Conservation (phyloP, 2,329 filamentous ascomycete species). For the Dactylellina leptospora region DNA sequence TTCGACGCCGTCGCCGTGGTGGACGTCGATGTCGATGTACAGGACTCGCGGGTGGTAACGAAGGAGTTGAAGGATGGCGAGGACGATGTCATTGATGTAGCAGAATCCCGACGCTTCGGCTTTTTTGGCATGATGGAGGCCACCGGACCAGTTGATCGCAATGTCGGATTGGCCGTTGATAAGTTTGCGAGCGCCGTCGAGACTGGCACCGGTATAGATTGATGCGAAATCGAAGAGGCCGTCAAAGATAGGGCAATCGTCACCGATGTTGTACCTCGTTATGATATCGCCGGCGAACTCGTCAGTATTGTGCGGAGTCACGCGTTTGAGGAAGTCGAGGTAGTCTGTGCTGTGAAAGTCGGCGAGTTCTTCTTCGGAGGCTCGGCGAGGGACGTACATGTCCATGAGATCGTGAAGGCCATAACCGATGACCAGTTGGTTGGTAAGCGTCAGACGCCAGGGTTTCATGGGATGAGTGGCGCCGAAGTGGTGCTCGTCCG, state of each 20-base stretch:
- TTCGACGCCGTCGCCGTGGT: constrained; percentile 74
- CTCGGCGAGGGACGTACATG: constrained; percentile 82
- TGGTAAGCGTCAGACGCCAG: constrained; percentile 93
- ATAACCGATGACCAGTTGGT: constrained; percentile 92
- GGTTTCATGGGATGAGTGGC: constrained; percentile 99
- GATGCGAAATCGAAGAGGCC: constrained; percentile 95
- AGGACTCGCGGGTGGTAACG: constrained; percentile 72
- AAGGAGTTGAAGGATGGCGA: constrained; percentile 72
- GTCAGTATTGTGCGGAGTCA: constrained; percentile 99
- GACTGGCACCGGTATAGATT: constrained; percentile 86
- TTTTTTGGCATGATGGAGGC: constrained; percentile 95
- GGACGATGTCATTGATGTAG: constrained; percentile 87
- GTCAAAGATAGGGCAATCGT: constrained; percentile 96
- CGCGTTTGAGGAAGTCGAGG: constrained; percentile 82
- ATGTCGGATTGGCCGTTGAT: constrained; percentile 89
- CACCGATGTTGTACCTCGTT: constrained; percentile 85
- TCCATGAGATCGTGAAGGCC: constrained; percentile 98
- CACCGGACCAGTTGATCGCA: constrained; percentile 96
- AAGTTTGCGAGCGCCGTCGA: constrained; percentile 90
- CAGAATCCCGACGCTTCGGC: constrained; percentile 94
- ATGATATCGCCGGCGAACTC: constrained; percentile 83
- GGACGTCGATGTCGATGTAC: constrained; percentile 74
- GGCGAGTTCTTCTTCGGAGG: constrained; percentile 85
- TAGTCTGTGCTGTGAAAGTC: constrained; percentile 90
- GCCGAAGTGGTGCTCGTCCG: constrained; percentile 97